phyloP scores from a whole-genome alignment of 2,329 filamentous ascomycete genomes.

The Westerdykella ornata region DNA sequence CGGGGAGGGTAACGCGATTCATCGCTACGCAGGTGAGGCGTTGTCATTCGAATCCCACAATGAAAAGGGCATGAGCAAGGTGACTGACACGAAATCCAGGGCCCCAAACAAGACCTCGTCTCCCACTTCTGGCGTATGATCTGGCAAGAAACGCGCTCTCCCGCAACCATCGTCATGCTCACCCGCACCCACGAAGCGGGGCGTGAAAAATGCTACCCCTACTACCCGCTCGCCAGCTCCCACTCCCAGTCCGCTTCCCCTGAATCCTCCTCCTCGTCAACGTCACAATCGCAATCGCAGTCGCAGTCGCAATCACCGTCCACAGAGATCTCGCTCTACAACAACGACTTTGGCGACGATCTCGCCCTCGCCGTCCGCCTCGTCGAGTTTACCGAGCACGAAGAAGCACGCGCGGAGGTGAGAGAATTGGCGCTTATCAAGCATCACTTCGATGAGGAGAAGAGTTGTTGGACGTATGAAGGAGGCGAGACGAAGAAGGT shows the following conservation, averaged over 20 bases:
- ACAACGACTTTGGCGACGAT: conserved; percentile 24
- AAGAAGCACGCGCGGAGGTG: conserved; percentile 57
- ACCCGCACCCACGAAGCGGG: conserved; percentile 77
- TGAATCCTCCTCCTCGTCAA: no score
- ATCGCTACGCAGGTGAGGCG: conserved; percentile 72
- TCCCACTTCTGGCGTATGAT: conserved; percentile 95
- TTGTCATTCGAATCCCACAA: no score
- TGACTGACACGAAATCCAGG: conserved; percentile 40
- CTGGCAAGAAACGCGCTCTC: conserved; percentile 64
- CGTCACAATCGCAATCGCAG: not conserved
- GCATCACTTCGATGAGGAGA: no score
- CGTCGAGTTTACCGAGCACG: conserved; percentile 49
- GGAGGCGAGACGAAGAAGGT: conserved; percentile 56
- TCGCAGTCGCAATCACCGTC: conserved; percentile 12
- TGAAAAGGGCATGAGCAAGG: no score
- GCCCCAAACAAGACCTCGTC: conserved; percentile 69
- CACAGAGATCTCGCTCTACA: conserved; percentile 39
- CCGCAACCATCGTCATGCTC: conserved; percentile 84
- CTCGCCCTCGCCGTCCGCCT: conserved; percentile 65
- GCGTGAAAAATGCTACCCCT: conserved; percentile 79
- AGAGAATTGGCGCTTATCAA: conserved; percentile 57
- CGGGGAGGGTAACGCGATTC: conserved; percentile 51
- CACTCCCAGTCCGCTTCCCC: conserved; percentile 20
- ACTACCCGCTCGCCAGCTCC: conserved; percentile 56
- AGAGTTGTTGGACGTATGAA: conserved; percentile 24